Evolutionary conservation across 2,329 filamentous ascomycete species (phyloP), one percentile per base, ranked within the genome.

Genomic region (Endoconidiophora polonica): DNA sequence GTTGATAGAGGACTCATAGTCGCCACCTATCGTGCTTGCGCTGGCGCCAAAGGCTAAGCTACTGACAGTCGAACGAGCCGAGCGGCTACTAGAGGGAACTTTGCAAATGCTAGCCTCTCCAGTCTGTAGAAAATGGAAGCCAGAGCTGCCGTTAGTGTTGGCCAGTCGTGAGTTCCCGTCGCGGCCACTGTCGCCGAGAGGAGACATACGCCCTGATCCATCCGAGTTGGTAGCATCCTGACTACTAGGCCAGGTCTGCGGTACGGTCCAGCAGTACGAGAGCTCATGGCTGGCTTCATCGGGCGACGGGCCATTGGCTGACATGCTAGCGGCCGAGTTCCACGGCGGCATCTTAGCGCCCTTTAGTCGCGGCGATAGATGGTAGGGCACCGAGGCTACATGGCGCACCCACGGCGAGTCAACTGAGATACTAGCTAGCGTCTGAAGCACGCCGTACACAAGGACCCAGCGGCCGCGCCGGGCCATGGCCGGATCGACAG

Each of bases 391-490:
- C 5, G 64, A 66, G 4, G 73, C 69, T 3, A 64, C 66, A 59
- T 74, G 73, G 10, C 69, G 67, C 6, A 76, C 63, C 38, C 68
- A 66, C 9, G 71, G 73, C 1, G 70, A 67, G 52, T 80, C 77
- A 1, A 77, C 74, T 0, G 73, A 71, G 5, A 81, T 65, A 22
- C 71, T 72, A 2, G 75, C 75, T 2, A 80, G 67, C 0, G 71
- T 73, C 60, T 81, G 77, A 14, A 80, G 61, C 9, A 79, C 63
- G 2, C 71, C 73, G 56, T 80, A 80, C 20, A 80, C 68, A 3
- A 80, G 63, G 3, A 77, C 64, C 77, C 77, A 81, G 20, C 77
- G 71, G 7, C 73, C 76, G 9, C 72, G 69, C 1, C 77, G 71
- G 3, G 74, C 75, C 16, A 66, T 67, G 46, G 68, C 69, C 1